phyloP scores from a whole-genome alignment of 352 stramenopile genomes.

The Globisporangium acanthophoron region DNA sequence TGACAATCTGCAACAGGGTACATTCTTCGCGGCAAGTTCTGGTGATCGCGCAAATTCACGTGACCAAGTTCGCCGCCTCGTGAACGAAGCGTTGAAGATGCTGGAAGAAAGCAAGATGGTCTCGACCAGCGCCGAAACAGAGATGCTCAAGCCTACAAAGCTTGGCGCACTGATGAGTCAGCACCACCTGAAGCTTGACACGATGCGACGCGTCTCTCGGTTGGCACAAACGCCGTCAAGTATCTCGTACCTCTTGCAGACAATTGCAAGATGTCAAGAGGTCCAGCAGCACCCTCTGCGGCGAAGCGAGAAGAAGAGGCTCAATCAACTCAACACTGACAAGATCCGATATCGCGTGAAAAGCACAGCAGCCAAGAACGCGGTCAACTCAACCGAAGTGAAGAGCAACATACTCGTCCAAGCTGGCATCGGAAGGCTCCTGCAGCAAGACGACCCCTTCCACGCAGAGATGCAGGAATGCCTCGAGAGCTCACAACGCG shows the following conservation, averaged over 20 bases:
- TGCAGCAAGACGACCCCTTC: constrained; percentile 11
- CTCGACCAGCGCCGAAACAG: constrained; percentile 14
- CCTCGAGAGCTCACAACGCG: constrained; percentile 14
- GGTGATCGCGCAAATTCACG: background rate
- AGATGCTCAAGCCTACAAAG: constrained; percentile 22
- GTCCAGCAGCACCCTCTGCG: constrained; percentile 20
- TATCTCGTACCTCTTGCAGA: constrained; percentile 15
- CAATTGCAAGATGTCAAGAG: constrained; percentile 23
- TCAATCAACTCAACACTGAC: constrained; percentile 23
- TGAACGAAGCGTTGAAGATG: constrained; percentile 23
- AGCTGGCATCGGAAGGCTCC: constrained; percentile 18
- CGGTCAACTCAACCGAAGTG: constrained; percentile 12
- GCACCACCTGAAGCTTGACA: constrained; percentile 48
- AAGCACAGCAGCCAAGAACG: constrained; percentile 6
- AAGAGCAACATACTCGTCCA: constrained; percentile 35
- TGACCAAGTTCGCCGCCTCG: constrained; percentile 6
- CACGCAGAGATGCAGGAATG: constrained; percentile 15
- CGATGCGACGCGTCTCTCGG: constrained; percentile 50
- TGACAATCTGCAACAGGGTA: constrained; percentile 2
- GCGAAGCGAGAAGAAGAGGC: constrained; percentile 21
- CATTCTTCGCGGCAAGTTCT: constrained; percentile 10
- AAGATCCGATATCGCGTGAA: constrained; percentile 13
- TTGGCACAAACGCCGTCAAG: constrained; percentile 5
- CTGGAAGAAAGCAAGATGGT: constrained; percentile 28
- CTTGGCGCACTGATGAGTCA: constrained; percentile 64